phyloP scores from a whole-genome alignment of 768 basidiomycete species.

The Tylopilus rubrobrunneus region DNA sequence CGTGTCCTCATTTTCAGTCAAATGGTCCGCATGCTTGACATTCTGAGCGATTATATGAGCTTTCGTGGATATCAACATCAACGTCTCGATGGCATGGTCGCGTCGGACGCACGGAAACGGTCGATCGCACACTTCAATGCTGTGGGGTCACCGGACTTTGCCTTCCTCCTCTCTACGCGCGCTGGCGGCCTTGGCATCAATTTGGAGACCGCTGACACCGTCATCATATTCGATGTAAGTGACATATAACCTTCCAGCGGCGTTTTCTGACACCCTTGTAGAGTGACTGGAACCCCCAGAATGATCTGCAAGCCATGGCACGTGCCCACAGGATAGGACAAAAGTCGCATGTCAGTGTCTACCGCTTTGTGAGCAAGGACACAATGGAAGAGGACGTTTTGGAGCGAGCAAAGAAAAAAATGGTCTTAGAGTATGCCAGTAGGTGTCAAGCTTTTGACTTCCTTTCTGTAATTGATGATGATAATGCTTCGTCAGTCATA shows the following conservation, averaged over 20 bases:
- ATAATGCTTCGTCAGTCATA: conserved; percentile 64
- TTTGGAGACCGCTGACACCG: conserved; percentile 96
- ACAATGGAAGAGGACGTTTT: conserved; percentile 99
- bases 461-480: conserved; percentile 6
- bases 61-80: conserved; percentile 90
- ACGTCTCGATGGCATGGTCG: conserved; percentile 92
- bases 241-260: background rate
- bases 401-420: conserved; percentile 97
- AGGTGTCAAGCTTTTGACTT: conserved; percentile 37
- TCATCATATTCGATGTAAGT: conserved; percentile 96
- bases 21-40: conserved; percentile 94
- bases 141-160: conserved; percentile 90
- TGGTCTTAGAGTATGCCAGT: conserved; percentile 99
- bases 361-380: conserved; percentile 97
- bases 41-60: conserved; percentile 94
- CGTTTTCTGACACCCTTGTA: conserved; percentile 31
- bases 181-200: conserved; percentile 99
- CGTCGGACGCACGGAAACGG: conserved; percentile 90
- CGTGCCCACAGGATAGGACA: conserved; percentile 98
- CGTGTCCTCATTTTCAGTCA: conserved; percentile 98
- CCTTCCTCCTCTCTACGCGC: conserved; percentile 92
- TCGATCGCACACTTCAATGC: conserved; percentile 97
- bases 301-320: conserved; percentile 99
- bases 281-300: conserved; percentile 99
- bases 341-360: conserved; percentile 94